A percentile compares a stretch with the other conserved stretches of the same genome.
Evolutionary conservation across 2,329 filamentous ascomycete genomes (phyloP).

Genomic region (Fusarium drepaniforme): DNA sequence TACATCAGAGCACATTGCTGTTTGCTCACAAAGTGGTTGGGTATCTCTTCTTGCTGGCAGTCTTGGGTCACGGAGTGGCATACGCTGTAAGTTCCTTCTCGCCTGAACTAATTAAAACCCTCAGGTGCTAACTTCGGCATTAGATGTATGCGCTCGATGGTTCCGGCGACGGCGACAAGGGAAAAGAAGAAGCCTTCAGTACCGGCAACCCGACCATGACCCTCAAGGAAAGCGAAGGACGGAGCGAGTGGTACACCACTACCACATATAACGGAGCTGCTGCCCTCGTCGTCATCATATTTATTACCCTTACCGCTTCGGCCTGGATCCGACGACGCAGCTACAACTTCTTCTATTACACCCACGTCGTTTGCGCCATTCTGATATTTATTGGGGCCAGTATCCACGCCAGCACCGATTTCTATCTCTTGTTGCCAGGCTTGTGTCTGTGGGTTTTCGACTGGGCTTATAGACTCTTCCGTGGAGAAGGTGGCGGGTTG

Average conservation of each 20-base stretch:
- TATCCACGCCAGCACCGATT: slow-evolving; percentile 17
- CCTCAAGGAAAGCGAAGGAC: slow-evolving; percentile 8
- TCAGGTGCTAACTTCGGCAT: background rate
- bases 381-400: slow-evolving; percentile 6
- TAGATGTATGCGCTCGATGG: slow-evolving; percentile 12
- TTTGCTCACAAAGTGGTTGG: slow-evolving; percentile 11
- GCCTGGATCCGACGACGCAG: slow-evolving; percentile 6
- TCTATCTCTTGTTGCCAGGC: slow-evolving; percentile 14
- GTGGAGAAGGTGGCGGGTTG: slow-evolving; percentile 3
- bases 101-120: background rate
- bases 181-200: background rate
- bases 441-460: slow-evolving; percentile 11
- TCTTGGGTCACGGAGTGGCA: slow-evolving; percentile 1
- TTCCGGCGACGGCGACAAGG: background rate
- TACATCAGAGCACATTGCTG: slow-evolving; percentile 12
- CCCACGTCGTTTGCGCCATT: background rate
- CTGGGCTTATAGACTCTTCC: slow-evolving; percentile 4
- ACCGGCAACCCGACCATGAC: slow-evolving; percentile 20
- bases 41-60: slow-evolving; percentile 1
- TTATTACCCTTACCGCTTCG: slow-evolving; percentile 9
- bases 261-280: slow-evolving; percentile 14
- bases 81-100: slow-evolving; percentile 6
- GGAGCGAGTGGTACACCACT: slow-evolving; percentile 8
- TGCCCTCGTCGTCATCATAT: background rate
- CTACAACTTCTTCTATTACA: slow-evolving; percentile 21